Evolutionary conservation across 768 basidiomycete genomes (phyloP), one percentile per base, ranked within the genome.

Genomic region (Boletus reticulatus): DNA sequence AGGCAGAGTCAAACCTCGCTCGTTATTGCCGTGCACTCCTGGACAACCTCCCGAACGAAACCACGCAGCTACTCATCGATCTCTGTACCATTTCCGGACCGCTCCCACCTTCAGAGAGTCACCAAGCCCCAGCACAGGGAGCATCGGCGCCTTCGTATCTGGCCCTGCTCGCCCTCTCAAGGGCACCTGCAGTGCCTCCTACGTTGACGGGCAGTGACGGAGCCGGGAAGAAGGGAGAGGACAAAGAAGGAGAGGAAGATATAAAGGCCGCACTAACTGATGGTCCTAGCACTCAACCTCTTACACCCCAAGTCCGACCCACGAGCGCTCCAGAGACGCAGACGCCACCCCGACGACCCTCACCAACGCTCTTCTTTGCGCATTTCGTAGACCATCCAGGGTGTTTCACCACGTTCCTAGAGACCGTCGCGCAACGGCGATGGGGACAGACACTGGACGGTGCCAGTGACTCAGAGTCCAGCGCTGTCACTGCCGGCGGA

Each of bases 341-440:
- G 19, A 69, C 72, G 4, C 74, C 73, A 0, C 66, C 76, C 9
- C 83, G 83, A 64, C 75, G 80, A 0, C 88, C 93, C 0, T 94
- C 93, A 0, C 94, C 95, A 0, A 76, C 87, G 5, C 76, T 89
- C 32, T 98, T 93, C 70, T 98, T 98, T 65, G 87, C 94, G 0
- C 93, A 97, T 68, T 98, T 97, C 60, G 87, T 97, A 37, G 92
- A 96, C 65, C 92, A 95, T 62, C 84, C 88, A 55, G 78, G 78
- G 3, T 83, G 91, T 53, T 96, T 99, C 60, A 79, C 92, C 39
- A 77, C 81, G 1, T 98, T 98, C 70, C 80, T 99, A 10, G 95
- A 98, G 73, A 85, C 85, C 7, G 89, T 98, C 31, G 91, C 93
- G 3, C 64, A 73, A 39, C 78, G 84, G 24, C 78, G 93, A 9